Evolutionary conservation across 1,284 basidiomycete species (phyloP).

Genomic region (Rhodotorula sp.): DNA sequence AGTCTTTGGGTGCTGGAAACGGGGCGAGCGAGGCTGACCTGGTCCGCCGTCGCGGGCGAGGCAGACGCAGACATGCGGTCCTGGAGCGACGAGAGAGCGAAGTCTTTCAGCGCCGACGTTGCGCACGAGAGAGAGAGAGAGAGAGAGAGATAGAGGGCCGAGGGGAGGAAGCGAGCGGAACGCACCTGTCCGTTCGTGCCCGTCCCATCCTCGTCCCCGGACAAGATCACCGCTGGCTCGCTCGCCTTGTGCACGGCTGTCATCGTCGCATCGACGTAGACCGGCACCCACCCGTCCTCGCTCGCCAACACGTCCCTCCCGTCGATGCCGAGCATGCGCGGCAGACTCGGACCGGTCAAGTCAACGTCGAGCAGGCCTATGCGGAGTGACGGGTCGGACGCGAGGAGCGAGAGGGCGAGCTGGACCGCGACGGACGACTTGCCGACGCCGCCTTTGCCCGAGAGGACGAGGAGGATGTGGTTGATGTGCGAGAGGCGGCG

Average conservation of each 20-base stretch:
- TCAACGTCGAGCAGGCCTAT: constrained; percentile 95
- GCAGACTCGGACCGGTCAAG: constrained; percentile 93
- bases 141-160: too few species aligned
- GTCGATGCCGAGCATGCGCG: constrained; percentile 95
- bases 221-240: neutral
- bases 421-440: constrained; percentile 95
- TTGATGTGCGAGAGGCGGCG: constrained; percentile 56
- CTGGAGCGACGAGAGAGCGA: too few species aligned
- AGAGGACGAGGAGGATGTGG: constrained; percentile 87
- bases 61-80: too few species aligned
- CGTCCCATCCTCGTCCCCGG: neutral
- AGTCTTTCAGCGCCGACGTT: too few species aligned
- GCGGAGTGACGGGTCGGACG: constrained; percentile 58
- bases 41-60: too few species aligned
- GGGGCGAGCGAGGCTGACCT: too few species aligned
- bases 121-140: too few species aligned
- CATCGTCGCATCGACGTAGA: constrained; percentile 58
- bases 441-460: constrained; percentile 96
- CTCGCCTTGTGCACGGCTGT: neutral
- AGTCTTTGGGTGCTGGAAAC: neutral
- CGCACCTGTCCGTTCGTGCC: too few species aligned
- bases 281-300: constrained; percentile 95
- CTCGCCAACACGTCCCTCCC: constrained; percentile 79
- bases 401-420: constrained; percentile 79
- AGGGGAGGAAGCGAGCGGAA: too few species aligned